Evolutionary conservation across 306 rosid genomes (phyloP).

Genomic region (Cicer pinnatifidum): DNA sequence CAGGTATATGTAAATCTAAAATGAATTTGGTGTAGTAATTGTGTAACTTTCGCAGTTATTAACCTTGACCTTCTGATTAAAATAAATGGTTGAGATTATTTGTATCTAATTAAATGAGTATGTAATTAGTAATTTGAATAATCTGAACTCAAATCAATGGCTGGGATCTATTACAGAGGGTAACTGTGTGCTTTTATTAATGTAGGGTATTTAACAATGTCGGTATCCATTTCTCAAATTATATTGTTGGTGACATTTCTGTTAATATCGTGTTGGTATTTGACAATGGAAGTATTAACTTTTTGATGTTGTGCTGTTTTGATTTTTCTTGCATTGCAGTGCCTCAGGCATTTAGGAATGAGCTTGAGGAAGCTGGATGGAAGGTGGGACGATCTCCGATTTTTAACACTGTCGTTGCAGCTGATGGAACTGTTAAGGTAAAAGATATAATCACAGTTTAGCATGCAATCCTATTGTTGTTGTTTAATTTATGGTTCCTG

Average conservation of each 20-base stretch:
- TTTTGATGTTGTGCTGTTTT: conserved; percentile 1
- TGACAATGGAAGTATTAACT: neutral
- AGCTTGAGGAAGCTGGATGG: conserved; percentile 94
- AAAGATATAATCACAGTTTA: conserved; percentile 11
- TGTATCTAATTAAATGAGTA: too few species aligned
- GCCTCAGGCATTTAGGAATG: conserved; percentile 82
- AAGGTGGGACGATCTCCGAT: conserved; percentile 86
- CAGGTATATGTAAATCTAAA: too few species aligned
- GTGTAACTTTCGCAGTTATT: too few species aligned
- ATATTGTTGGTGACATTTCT: neutral
- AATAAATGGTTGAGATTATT: too few species aligned
- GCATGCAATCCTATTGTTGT: neutral
- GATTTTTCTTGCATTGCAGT: conserved; percentile 54
- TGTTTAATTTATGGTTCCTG: conserved; percentile 5
- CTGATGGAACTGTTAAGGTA: conserved; percentile 96
- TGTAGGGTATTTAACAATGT: too few species aligned
- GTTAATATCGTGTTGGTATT: neutral
- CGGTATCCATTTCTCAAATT: neutral
- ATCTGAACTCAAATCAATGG: too few species aligned
- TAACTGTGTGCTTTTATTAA: too few species aligned
- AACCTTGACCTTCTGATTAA: too few species aligned
- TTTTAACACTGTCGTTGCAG: conserved; percentile 65
- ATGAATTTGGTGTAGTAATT: too few species aligned
- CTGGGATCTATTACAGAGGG: too few species aligned
- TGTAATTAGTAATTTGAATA: too few species aligned